A percentile compares a stretch with the other conserved stretches of the same genome.
These are phyloP conservation scores for Phytophthora pisi DNA, from an alignment of 352 stramenopile genomes.

Conservation along the genomic window DNA sequence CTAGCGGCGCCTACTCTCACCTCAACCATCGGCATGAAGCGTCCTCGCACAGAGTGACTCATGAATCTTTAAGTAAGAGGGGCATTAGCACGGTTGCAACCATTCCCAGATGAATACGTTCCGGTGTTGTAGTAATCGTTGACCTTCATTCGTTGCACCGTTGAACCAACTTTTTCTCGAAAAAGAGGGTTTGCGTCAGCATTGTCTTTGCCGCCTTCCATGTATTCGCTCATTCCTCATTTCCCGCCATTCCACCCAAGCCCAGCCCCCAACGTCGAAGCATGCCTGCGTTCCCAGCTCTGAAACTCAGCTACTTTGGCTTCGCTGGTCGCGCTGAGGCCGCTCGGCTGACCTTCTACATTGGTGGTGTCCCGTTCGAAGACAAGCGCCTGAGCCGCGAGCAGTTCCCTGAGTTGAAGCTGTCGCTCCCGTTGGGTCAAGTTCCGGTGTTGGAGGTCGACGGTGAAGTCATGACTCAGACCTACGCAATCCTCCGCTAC, in stretches of 20 bases:
- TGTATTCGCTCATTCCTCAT: conserved; percentile 7
- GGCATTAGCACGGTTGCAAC: neutral
- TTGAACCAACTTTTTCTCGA: neutral
- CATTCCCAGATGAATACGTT: neutral
- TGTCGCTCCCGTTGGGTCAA: conserved; percentile 51
- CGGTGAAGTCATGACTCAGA: conserved; percentile 59
- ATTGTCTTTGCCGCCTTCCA: neutral
- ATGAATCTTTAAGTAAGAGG: neutral
- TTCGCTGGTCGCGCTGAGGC: conserved; percentile 43
- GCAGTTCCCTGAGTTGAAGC: conserved; percentile 48
- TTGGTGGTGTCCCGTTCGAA: conserved; percentile 62
- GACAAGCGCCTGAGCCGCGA: conserved; percentile 49
- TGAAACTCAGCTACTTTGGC: conserved; percentile 73
- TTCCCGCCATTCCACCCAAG: conserved; percentile 5
- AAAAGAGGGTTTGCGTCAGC: neutral
- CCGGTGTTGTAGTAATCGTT: neutral
- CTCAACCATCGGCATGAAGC: neutral
- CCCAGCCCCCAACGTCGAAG: neutral
- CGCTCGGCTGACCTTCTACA: conserved; percentile 54
- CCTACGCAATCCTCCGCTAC: conserved; percentile 69
- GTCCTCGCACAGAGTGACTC: neutral
- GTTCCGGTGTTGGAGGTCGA: conserved; percentile 61
- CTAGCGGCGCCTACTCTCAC: neutral
- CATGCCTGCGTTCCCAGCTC: conserved; percentile 39
- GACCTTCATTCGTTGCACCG: neutral